Conservation (phyloP, 2,329 filamentous ascomycete species). For the Rutstroemia sp. region DNA sequence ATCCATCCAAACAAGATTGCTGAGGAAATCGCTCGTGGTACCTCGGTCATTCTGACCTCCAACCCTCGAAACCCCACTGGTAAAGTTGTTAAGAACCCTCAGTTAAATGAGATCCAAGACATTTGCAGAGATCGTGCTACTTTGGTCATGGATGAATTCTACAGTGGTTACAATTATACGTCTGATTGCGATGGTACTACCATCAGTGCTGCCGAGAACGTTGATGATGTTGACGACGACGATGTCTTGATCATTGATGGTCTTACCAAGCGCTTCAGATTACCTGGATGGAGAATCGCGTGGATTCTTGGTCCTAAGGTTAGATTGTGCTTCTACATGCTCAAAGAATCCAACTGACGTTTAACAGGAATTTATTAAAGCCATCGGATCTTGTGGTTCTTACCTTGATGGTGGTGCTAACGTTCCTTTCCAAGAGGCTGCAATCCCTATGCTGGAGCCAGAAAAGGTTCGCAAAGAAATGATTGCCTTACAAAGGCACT, state of each 20-base stretch:
- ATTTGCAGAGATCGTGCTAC: constrained; percentile 87
- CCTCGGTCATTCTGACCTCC: constrained; percentile 83
- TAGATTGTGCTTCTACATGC: neutral
- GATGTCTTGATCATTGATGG: constrained; percentile 94
- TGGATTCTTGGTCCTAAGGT: constrained; percentile 88
- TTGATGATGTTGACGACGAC: constrained; percentile 81
- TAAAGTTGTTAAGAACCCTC: constrained; percentile 74
- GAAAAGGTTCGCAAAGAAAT: constrained; percentile 75
- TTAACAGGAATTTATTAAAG: constrained; percentile 72
- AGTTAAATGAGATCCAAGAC: constrained; percentile 85
- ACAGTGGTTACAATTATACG: constrained; percentile 93
- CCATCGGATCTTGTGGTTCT: constrained; percentile 84
- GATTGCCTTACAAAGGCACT: constrained; percentile 81
- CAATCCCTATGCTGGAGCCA: constrained; percentile 88
- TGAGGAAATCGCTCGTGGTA: constrained; percentile 81
- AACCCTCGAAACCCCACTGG: constrained; percentile 95
- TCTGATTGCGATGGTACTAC: constrained; percentile 84
- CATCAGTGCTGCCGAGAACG: constrained; percentile 82
- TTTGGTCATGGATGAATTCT: constrained; percentile 94
- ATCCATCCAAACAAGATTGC: constrained; percentile 91
- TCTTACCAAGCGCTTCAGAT: constrained; percentile 90
- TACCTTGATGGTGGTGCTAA: constrained; percentile 94
- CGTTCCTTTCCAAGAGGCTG: constrained; percentile 91
- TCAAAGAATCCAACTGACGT: too few species aligned
- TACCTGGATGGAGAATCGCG: constrained; percentile 92